Conservation (phyloP, 768 basidiomycete genomes). For the Psilocybe cyanescens region DNA sequence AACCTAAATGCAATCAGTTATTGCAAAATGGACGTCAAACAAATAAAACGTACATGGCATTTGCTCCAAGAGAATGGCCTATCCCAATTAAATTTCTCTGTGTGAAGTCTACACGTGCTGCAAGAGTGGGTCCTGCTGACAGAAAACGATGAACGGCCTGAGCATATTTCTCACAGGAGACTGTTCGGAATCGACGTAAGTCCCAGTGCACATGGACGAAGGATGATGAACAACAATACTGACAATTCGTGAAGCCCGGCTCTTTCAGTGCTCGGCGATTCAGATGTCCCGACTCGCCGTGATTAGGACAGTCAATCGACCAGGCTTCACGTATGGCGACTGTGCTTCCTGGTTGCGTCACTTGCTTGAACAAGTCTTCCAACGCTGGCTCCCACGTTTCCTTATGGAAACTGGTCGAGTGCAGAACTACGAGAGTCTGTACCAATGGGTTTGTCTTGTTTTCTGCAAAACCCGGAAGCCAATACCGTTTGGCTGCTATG, state of each 20-base stretch:
- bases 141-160: constrained; percentile 62
- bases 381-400: constrained; percentile 74
- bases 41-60: constrained; percentile 54
- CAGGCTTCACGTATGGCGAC: constrained; percentile 57
- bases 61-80: constrained; percentile 72
- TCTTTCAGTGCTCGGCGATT: constrained; percentile 52
- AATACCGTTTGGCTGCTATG: constrained; percentile 63
- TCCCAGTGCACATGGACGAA: constrained; percentile 3
- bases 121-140: constrained; percentile 38
- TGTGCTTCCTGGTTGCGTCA: constrained; percentile 14
- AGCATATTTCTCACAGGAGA: constrained; percentile 69
- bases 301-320: constrained; percentile 75
- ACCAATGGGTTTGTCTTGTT: constrained; percentile 43
- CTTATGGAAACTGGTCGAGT: constrained; percentile 77
- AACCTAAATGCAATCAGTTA: constrained; percentile 38
- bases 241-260: constrained; percentile 52
- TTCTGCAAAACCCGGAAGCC: constrained; percentile 41
- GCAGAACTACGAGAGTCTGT: constrained; percentile 62
- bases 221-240: constrained; percentile 18
- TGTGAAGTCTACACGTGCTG: constrained; percentile 49
- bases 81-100: constrained; percentile 60
- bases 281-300: constrained; percentile 61
- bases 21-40: background rate
- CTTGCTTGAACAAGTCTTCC: constrained; percentile 45
- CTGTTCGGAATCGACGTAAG: constrained; percentile 32